Conservation (phyloP, 2,329 filamentous ascomycete species). For the Epichloe bromicola region DNA sequence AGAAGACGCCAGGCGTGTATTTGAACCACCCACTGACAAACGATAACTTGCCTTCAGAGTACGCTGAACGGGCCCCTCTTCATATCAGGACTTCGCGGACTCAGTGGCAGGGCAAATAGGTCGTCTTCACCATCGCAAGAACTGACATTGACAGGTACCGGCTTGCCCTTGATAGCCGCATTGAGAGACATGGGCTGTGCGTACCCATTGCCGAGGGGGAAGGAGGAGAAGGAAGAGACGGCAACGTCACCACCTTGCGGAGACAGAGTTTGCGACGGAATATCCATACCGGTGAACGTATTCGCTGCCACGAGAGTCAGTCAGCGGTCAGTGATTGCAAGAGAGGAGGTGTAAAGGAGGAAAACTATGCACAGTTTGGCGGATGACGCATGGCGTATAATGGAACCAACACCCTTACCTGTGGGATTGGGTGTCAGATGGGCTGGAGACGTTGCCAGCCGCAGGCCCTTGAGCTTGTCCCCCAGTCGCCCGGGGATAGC, state of each 20-base stretch:
- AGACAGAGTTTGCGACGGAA: conserved; percentile 20
- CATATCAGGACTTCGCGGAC: conserved; percentile 76
- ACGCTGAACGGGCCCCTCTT: conserved; percentile 60
- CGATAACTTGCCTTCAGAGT: not conserved
- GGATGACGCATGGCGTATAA: no score
- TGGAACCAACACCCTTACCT: conserved; percentile 27
- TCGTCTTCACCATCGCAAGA: conserved; percentile 48
- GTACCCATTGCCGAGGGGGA: conserved; percentile 12
- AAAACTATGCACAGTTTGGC: not conserved
- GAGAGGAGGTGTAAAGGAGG: not conserved
- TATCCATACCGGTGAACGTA: conserved; percentile 20
- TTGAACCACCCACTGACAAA: not conserved
- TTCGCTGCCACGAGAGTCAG: conserved; percentile 15
- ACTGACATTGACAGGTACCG: conserved; percentile 9
- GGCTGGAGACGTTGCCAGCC: conserved; percentile 58
- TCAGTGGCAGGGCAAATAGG: conserved; percentile 77
- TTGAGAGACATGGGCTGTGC: conserved; percentile 21
- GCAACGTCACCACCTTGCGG: conserved; percentile 21
- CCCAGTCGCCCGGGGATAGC: conserved; percentile 53
- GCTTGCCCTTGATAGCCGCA: conserved; percentile 16
- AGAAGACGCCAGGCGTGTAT: not conserved
- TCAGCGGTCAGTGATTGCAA: not conserved
- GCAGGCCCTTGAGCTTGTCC: conserved; percentile 70
- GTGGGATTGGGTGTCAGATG: conserved; percentile 43
- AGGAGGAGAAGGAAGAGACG: conserved; percentile 22